Evolutionary conservation across 345 rosid genomes (phyloP).

Genomic region (Moricandia arvensis): DNA sequence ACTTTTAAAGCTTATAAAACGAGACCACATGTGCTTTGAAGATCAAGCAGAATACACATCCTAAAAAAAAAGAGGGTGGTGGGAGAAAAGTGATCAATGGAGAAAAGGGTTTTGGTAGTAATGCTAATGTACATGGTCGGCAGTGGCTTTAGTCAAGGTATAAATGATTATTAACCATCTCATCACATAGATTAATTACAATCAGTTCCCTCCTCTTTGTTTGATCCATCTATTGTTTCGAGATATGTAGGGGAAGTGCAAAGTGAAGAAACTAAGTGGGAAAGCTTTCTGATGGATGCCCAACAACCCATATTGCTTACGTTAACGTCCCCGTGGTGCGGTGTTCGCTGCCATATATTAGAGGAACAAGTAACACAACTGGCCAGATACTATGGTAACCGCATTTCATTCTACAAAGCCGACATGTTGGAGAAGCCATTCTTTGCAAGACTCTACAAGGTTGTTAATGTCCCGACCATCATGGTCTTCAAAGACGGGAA

Average conservation of each 20-base stretch:
- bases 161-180: too few relatives aligned
- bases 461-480: not conserved
- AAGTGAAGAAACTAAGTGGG: slow-evolving; percentile 1
- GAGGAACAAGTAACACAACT: not conserved
- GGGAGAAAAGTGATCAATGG: not conserved
- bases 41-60: not conserved
- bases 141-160: slow-evolving; percentile 12
- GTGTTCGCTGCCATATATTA: not conserved
- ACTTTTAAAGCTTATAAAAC: too few relatives aligned
- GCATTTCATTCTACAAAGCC: not conserved
- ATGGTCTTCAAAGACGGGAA: not conserved
- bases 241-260: slow-evolving; percentile 5
- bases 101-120: slow-evolving; percentile 1
- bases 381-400: not conserved
- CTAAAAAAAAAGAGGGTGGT: not conserved
- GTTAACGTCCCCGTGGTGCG: not conserved
- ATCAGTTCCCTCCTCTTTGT: not conserved
- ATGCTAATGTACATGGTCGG: slow-evolving; percentile 7
- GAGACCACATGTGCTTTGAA: not conserved
- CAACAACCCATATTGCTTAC: not conserved
- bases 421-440: not conserved
- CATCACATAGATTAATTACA: not conserved
- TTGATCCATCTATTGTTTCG: not conserved
- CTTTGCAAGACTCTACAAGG: not conserved
- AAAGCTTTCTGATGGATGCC: not conserved